Percentiles rank a stretch among this genome's conserved stretches.
Conservation (phyloP, 108 stramenopile species). For the Nannochloropsis granulata region DNA sequence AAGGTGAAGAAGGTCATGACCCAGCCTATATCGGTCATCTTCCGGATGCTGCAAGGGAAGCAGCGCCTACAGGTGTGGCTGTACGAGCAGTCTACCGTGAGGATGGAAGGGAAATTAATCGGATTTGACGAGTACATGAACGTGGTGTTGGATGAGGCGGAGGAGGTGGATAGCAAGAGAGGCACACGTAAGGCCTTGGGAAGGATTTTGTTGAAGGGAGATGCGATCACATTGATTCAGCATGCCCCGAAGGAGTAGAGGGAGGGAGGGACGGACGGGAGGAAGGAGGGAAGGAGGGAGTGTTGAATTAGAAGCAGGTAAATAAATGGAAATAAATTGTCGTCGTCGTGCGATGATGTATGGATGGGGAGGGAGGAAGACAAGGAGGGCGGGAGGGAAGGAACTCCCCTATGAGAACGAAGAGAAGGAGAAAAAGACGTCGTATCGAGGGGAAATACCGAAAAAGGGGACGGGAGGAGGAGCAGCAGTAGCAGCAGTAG, state of each 20-base stretch:
- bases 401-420: no score
- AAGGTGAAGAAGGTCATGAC: conserved; percentile 49
- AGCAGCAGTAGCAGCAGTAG: no score
- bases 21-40: conserved; percentile 86
- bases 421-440: no score
- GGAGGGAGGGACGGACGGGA: background rate
- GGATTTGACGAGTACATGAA: conserved; percentile 81
- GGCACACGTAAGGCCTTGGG: conserved; percentile 29
- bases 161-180: conserved; percentile 49
- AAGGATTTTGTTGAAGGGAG: conserved; percentile 93
- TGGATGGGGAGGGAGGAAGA: no score
- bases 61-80: conserved; percentile 87
- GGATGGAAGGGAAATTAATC: conserved; percentile 93
- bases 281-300: background rate
- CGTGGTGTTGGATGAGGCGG: conserved; percentile 82
- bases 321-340: no score
- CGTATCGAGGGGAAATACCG: no score
- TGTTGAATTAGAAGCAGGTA: background rate
- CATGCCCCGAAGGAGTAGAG: background rate
- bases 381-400: no score
- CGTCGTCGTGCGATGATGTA: no score
- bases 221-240: conserved; percentile 88
- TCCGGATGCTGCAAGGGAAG: conserved; percentile 76
- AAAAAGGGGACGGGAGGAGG: no score
- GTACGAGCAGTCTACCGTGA: conserved; percentile 86